phyloP scores from a whole-genome alignment of 345 rosid genomes.

The Toxicodendron radicans region DNA sequence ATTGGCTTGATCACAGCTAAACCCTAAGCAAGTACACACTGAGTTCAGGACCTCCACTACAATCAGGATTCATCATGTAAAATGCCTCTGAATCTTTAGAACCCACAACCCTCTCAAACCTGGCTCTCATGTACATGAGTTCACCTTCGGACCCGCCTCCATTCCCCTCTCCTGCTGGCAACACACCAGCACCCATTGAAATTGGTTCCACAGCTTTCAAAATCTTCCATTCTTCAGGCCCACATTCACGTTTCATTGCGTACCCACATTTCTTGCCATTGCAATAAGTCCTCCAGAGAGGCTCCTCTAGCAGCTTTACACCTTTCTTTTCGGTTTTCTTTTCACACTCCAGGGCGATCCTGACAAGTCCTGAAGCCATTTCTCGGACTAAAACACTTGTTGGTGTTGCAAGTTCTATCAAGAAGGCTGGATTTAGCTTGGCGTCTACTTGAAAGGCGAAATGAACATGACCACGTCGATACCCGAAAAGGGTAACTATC shows the following conservation, averaged over 20 bases:
- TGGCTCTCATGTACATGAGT: slow-evolving; percentile 95
- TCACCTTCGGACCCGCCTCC: slow-evolving; percentile 65
- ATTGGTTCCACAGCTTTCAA: slow-evolving; percentile 77
- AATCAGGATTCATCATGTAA: slow-evolving; percentile 93
- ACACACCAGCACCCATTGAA: slow-evolving; percentile 94
- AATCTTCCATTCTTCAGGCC: slow-evolving; percentile 63
- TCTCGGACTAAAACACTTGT: slow-evolving; percentile 79
- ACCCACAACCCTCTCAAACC: slow-evolving; percentile 89
- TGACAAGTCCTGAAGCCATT: slow-evolving; percentile 91
- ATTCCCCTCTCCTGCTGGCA: slow-evolving; percentile 50
- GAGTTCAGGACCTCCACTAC: slow-evolving; percentile 85
- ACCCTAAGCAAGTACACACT: slow-evolving; percentile 80
- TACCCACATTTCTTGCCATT: slow-evolving; percentile 88
- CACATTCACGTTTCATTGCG: slow-evolving; percentile 66
- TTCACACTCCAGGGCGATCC: slow-evolving; percentile 83
- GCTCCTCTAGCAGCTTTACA: slow-evolving; percentile 59
- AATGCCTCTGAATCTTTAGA: slow-evolving; percentile 91
- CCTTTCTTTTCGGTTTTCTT: slow-evolving; percentile 46
- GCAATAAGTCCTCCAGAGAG: slow-evolving; percentile 79
- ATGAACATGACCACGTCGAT: slow-evolving; percentile 82
- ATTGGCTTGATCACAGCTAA: slow-evolving; percentile 17
- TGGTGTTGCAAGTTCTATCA: slow-evolving; percentile 79
- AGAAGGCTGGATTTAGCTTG: slow-evolving; percentile 53
- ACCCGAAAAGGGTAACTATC: slow-evolving; percentile 82
- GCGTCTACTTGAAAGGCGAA: slow-evolving; percentile 82